Conservation (phyloP, 2,329 filamentous ascomycete genomes). For the Beauveria bassiana region DNA sequence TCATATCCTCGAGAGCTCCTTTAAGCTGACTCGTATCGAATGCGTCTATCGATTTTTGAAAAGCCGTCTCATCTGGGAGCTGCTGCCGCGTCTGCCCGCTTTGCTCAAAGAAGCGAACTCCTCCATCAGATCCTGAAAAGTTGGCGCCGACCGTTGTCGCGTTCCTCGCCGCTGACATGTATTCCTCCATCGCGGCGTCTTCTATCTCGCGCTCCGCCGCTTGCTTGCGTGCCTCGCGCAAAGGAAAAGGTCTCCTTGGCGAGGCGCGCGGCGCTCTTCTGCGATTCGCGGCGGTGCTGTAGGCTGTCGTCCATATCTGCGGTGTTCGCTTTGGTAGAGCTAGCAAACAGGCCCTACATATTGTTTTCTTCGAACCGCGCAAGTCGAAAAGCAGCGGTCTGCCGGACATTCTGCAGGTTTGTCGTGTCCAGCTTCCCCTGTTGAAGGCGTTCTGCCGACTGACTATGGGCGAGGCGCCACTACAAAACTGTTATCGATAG, state of each 20-base stretch:
- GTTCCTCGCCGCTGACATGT: background rate
- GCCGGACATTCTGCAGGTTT: slow-evolving; percentile 13
- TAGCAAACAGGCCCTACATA: slow-evolving; percentile 31
- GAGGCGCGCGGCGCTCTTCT: slow-evolving; percentile 15
- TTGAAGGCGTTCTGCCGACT: background rate
- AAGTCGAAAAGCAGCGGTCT: slow-evolving; percentile 29
- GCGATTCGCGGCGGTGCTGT: slow-evolving; percentile 24
- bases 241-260: background rate
- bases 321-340: slow-evolving; percentile 22
- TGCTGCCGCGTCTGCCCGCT: slow-evolving; percentile 28
- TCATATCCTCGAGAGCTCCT: slow-evolving; percentile 29
- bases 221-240: background rate
- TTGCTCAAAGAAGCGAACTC: slow-evolving; percentile 43
- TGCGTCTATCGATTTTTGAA: slow-evolving; percentile 29
- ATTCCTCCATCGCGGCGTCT: background rate
- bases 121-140: slow-evolving; percentile 15
- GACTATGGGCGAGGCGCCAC: background rate
- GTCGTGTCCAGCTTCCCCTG: slow-evolving; percentile 4
- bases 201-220: background rate
- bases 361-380: slow-evolving; percentile 24
- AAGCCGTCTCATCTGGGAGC: slow-evolving; percentile 32
- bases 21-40: slow-evolving; percentile 29
- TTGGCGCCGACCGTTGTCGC: background rate
- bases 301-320: slow-evolving; percentile 23
- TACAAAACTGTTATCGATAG: slow-evolving; percentile 10